Evolutionary conservation across 805 yeast genomes (phyloP), one percentile per base, ranked within the genome.

Genomic region (Nakazawaea wickerhamii): DNA sequence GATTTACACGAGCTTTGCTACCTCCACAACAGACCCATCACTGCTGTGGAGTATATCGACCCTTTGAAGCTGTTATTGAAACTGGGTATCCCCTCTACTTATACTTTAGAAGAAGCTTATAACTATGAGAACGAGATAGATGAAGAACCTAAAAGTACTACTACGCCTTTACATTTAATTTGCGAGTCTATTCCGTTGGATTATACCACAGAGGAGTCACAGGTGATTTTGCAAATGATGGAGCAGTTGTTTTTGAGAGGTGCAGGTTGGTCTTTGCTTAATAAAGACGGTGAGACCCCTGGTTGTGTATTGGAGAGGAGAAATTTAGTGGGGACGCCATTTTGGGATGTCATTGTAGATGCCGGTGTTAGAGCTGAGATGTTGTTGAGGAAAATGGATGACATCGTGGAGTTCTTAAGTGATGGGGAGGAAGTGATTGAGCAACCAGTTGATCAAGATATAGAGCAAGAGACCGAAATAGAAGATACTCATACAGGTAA

Each of bases 331-430:
- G 61, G 54, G 1, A 50, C 67, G 1, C 51, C 55, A 3, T 63
- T 68, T n/a, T 74, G 77, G 57, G 57, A 67, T 5, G 63, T 63
- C 19, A 63, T 84, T 30, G 85, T 90, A 1, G 81, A 77, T 46
- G 96, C 96, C 1, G 98, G 98, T 34, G 91, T 87, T 1, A 70
- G 95, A 46, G 93, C 96, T 0, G 97, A 90, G 58, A 67, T 90
- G 30, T 63, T 90, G 17, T 66, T 91, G 48, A 69, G 96, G 47
- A 83, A 81, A 53, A 72, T 89, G 33, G 69, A 73, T 44, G 89
- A 80, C 45, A 64, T 60, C 23, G 65, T 83, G 50, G 90, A 83
- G 55, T 76, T 84, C 47, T 51, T 84, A 6, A 73, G 66, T 7
- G 74, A 63, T 30, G 67, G 58, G 14, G 65, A 57, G 13, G 38